Conservation (phyloP, 179 eudicot genomes). For the Silene vulgaris region DNA sequence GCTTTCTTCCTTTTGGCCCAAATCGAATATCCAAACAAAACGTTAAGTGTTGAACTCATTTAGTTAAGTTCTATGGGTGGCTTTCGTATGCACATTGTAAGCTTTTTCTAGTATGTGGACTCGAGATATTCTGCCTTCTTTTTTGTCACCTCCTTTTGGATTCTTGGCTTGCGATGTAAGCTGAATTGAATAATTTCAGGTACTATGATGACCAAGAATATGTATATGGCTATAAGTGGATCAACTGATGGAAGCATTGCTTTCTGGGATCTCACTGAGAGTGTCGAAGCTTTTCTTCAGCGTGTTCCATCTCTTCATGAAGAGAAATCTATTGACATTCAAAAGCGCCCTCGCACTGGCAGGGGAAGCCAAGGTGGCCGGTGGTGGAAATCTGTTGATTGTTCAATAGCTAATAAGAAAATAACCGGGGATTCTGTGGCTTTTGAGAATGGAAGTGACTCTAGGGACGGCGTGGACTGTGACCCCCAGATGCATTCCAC, state of each 20-base stretch:
- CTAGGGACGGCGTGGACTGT: conserved; percentile 18
- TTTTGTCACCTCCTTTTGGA: conserved; percentile 3
- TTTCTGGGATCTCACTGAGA: conserved; percentile 81
- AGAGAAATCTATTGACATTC: conserved; percentile 53
- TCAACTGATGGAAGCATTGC: conserved; percentile 89
- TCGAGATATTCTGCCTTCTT: conserved; percentile 11
- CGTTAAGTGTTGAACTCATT: background rate
- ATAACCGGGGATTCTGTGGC: conserved; percentile 20
- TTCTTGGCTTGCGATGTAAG: conserved; percentile 16
- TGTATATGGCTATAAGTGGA: conserved; percentile 69
- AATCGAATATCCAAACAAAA: background rate
- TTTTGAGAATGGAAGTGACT: conserved; percentile 17
- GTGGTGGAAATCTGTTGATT: conserved; percentile 65
- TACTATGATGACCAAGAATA: conserved; percentile 36
- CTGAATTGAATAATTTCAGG: conserved; percentile 40
- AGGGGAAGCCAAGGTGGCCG: conserved; percentile 99
- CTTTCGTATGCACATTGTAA: background rate
- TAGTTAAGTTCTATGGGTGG: background rate
- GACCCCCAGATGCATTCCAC: conserved; percentile 21
- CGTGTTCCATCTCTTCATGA: conserved; percentile 46
- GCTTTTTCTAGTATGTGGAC: conserved; percentile 8
- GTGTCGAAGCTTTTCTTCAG: conserved; percentile 53
- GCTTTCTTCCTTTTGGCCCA: background rate
- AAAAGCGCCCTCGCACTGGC: conserved; percentile 93
- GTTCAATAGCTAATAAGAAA: conserved; percentile 28